These are phyloP conservation scores for Penicillium verhagenii DNA, from an alignment of 495 filamentous ascomycete species.

Conservation along the genomic window DNA sequence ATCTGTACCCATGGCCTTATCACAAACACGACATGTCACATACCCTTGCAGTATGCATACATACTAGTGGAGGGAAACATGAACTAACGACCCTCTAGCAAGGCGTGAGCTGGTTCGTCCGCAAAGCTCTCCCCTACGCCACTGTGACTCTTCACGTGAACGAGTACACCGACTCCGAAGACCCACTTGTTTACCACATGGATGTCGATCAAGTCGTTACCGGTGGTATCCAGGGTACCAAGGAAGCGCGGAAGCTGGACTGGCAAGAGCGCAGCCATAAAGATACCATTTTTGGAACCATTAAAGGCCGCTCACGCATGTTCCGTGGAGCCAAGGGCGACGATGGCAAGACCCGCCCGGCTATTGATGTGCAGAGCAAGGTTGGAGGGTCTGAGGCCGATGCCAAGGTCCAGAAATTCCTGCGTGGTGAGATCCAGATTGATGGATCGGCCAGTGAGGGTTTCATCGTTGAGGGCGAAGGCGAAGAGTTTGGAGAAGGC, in stretches of 20 bases:
- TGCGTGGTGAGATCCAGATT: conserved; percentile 38
- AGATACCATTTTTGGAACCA: conserved; percentile 78
- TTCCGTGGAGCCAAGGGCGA: conserved; percentile 36
- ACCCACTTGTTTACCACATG: conserved; percentile 59
- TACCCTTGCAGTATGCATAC: too few relatives aligned
- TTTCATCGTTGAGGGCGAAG: conserved; percentile 38
- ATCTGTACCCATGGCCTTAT: too few relatives aligned
- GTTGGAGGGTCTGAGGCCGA: conserved; percentile 37
- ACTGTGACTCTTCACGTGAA: conserved; percentile 69
- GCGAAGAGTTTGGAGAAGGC: conserved; percentile 36
- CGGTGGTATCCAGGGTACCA: conserved; percentile 70
- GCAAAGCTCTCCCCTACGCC: conserved; percentile 70
- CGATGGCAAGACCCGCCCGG: conserved; percentile 37
- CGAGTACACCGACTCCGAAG: conserved; percentile 54
- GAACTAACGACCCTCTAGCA: conserved; percentile 47
- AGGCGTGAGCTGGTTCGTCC: conserved; percentile 78
- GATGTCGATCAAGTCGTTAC: conserved; percentile 77
- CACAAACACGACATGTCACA: not conserved
- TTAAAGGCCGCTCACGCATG: conserved; percentile 62
- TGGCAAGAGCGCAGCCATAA: conserved; percentile 64
- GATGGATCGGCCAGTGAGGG: conserved; percentile 40
- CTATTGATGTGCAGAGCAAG: conserved; percentile 33
- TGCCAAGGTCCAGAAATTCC: conserved; percentile 45
- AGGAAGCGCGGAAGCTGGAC: conserved; percentile 72
- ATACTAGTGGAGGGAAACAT: not conserved